Evolutionary conservation across 345 rosid species (phyloP).

Genomic region (Lepidium sativum): DNA sequence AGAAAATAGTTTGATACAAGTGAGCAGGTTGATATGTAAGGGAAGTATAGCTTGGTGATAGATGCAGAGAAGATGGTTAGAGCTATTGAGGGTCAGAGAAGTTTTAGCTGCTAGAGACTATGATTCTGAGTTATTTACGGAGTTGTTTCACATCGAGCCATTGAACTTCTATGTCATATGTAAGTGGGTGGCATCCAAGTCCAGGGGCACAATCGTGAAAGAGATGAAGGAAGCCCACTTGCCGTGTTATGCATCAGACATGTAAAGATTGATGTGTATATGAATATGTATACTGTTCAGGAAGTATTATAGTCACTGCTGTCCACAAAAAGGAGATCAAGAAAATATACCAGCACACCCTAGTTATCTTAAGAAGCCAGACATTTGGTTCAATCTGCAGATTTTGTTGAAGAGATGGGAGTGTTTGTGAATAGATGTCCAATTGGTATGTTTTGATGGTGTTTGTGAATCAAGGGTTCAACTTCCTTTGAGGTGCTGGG

Average conservation of each 20-base stretch:
- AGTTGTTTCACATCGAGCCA: conserved; percentile 31
- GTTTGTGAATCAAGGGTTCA: conserved; percentile 58
- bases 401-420: conserved; percentile 28
- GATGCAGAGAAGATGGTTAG: conserved; percentile 37
- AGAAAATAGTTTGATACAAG: conserved; percentile 33
- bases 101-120: conserved; percentile 27
- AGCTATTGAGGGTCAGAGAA: conserved; percentile 10
- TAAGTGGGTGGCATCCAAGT: conserved; percentile 36
- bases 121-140: conserved; percentile 33
- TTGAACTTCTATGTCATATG: conserved; percentile 47
- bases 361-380: not conserved
- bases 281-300: not conserved
- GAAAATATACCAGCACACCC: not conserved
- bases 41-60: conserved; percentile 31
- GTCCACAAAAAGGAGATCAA: not conserved
- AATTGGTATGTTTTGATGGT: conserved; percentile 32
- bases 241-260: not conserved
- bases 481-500: conserved; percentile 30
- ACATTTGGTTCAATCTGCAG: conserved; percentile 22
- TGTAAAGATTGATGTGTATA: not conserved
- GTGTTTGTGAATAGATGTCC: conserved; percentile 37
- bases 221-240: not conserved
- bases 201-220: conserved; percentile 14
- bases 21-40: conserved; percentile 42
- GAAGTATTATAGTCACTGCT: not conserved